Evolutionary conservation across 441 rosid genomes (phyloP), one percentile per base, ranked within the genome.

Genomic region (Erodium moschatum): DNA sequence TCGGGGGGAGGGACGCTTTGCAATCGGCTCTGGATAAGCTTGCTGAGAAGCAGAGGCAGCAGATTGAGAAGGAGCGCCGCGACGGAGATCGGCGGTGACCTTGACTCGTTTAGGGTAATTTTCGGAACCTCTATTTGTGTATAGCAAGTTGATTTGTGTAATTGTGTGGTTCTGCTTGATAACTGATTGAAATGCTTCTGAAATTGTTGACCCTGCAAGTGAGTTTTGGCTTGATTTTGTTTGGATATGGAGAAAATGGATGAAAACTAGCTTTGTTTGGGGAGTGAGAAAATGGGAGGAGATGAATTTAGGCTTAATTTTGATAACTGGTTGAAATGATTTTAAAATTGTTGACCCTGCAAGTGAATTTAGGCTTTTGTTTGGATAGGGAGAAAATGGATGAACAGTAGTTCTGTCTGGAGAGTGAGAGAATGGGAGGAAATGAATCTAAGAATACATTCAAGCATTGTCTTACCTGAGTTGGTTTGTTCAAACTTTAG

Each of bases 11-110:
- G 27, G 27, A 24, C 27, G 56, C 19, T 15, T 86, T 91, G 62
- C 82, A 89, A 1, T 80, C 84, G 29, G 85, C 95, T 2, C 71
- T 90, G 0, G 94, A 93, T 61, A 90, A 86, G 73, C 85, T 90
- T 5, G 84, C 78, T 2, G 91, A 91, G 85, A 85, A 90, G 82
- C 91, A 89, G 40, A 81, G 75, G 68, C 88, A 80, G 74, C 85
- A 85, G 82, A 76, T 88, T 21, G 87, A 83, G 76, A 82, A 84
- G 72, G 81, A 81, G 10, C 72, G 81, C 1, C 67, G 73, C 12
- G 67, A 76, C 42, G 66, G 80, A 6, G 56, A 50, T 50, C 16
- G 56, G 16, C 56, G 56, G 56, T 15, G 56, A 50, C 56, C 56
- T 50, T n/a, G 18, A 50, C n/a, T n/a, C 16, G 56, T 11, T 50